Evolutionary conservation across 768 basidiomycete genomes (phyloP).

Genomic region (Phylloporus arenicola): DNA sequence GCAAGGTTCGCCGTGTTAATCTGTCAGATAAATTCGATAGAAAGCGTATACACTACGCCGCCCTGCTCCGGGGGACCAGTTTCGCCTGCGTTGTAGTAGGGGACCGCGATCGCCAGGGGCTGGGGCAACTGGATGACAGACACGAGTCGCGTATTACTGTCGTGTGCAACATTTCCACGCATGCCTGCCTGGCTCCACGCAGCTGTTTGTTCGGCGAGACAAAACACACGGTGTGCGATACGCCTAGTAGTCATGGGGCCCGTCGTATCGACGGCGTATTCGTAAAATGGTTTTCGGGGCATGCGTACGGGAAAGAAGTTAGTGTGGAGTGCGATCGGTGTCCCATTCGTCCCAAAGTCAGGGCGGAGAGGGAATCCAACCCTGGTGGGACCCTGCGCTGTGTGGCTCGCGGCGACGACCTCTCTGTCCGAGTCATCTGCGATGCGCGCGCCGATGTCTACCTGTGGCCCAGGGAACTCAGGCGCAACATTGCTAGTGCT

Average conservation of each 20-base stretch:
- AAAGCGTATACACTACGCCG: neutral
- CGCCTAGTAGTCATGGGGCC: slow-evolving; percentile 27
- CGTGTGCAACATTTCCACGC: slow-evolving; percentile 37
- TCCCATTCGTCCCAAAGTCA: slow-evolving; percentile 32
- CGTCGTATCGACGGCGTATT: slow-evolving; percentile 35
- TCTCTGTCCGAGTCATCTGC: neutral
- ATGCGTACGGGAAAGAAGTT: slow-evolving; percentile 43
- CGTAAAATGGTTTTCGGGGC: slow-evolving; percentile 36
- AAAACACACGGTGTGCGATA: slow-evolving; percentile 36
- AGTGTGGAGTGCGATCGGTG: slow-evolving; percentile 37
- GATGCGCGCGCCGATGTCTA: neutral
- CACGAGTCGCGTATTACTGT: slow-evolving; percentile 36
- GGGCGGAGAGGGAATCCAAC: neutral
- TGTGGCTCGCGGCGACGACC: too few relatives aligned
- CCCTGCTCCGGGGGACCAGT: neutral
- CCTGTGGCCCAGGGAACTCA: neutral
- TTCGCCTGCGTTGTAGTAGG: neutral
- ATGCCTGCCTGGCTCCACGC: slow-evolving; percentile 36
- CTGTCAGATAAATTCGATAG: neutral
- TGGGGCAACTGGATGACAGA: slow-evolving; percentile 20
- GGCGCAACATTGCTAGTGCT: neutral
- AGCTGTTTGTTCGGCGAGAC: slow-evolving; percentile 35
- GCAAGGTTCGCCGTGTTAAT: neutral
- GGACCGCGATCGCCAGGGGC: neutral
- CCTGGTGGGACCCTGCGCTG: too few relatives aligned